Evolutionary conservation across 108 stramenopile genomes (phyloP).

Genomic region (Craspedostauros australis): DNA sequence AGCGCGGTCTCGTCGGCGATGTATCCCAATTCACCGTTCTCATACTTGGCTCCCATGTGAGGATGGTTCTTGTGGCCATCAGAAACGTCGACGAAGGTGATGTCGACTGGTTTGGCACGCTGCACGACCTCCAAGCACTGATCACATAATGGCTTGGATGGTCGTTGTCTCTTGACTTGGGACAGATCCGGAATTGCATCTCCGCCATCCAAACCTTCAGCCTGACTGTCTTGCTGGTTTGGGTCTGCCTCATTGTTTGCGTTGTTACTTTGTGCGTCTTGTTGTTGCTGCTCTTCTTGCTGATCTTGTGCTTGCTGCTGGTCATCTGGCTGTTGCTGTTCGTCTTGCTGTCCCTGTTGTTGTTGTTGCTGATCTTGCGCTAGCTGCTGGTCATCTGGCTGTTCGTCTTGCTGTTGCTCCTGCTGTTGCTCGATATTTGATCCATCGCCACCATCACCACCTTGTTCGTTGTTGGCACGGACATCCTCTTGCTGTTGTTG

Average conservation of each 20-base stretch:
- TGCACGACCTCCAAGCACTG: conserved; percentile 55
- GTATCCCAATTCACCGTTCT: conserved; percentile 69
- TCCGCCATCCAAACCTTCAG: conserved; percentile 4
- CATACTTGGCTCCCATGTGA: conserved; percentile 73
- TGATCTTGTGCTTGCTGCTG: conserved; percentile 1
- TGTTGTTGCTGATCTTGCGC: conserved; percentile 5
- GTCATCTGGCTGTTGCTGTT: not conserved
- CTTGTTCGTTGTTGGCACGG: not conserved
- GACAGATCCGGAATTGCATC: conserved; percentile 2
- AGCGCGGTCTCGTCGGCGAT: conserved; percentile 76
- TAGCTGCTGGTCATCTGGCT: not conserved
- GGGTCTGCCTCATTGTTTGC: not conserved
- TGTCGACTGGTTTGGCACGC: conserved; percentile 53
- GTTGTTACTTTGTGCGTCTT: not conserved
- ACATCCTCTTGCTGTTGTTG: not conserved
- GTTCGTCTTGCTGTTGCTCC: not conserved
- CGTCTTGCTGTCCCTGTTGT: conserved; percentile 1
- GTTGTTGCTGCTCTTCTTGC: conserved; percentile 4
- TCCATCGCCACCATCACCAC: not conserved
- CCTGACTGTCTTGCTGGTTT: not conserved
- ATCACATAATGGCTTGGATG: conserved; percentile 53
- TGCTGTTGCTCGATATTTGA: conserved; percentile 1
- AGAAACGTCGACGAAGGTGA: conserved; percentile 53
- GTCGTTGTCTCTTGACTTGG: conserved; percentile 28
- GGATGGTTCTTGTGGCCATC: conserved; percentile 65